A percentile compares a stretch with the other conserved stretches of the same genome.
Evolutionary conservation across 1,139 yeast species (phyloP).

Genomic region (Geotrichum bryndzae): DNA sequence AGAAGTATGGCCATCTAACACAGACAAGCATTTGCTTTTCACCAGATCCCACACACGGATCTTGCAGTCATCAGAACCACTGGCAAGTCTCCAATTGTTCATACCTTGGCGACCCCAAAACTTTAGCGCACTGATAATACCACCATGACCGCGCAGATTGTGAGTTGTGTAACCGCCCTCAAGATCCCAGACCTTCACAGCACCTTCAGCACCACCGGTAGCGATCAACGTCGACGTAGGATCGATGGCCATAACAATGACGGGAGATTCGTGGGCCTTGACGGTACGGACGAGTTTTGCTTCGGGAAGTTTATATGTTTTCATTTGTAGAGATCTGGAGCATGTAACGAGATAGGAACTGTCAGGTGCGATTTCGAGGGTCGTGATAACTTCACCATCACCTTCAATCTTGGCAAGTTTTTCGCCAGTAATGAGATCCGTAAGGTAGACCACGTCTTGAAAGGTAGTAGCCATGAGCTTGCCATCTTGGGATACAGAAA

Average conservation of each 20-base stretch:
- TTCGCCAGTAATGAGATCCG: conserved; percentile 55
- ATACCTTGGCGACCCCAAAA: conserved; percentile 71
- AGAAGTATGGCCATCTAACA: conserved; percentile 66
- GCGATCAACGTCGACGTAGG: conserved; percentile 80
- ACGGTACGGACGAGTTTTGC: conserved; percentile 34
- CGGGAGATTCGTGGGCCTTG: conserved; percentile 61
- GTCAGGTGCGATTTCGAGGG: conserved; percentile 69
- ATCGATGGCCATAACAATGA: conserved; percentile 72
- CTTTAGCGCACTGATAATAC: conserved; percentile 73
- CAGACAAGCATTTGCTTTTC: conserved; percentile 59
- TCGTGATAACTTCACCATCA: conserved; percentile 79
- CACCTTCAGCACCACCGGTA: conserved; percentile 94
- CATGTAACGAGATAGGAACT: conserved; percentile 63
- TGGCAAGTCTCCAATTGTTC: conserved; percentile 69
- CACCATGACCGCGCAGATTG: conserved; percentile 88
- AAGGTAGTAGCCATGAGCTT: conserved; percentile 72
- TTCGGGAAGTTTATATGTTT: conserved; percentile 48
- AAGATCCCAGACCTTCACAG: conserved; percentile 86
- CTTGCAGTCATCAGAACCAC: conserved; percentile 76
- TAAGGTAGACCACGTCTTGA: conserved; percentile 63
- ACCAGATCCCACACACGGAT: conserved; percentile 90
- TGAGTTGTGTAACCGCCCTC: conserved; percentile 86
- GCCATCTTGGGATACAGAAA: conserved; percentile 63
- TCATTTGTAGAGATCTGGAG: conserved; percentile 78
- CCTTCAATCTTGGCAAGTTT: conserved; percentile 64